Conservation (phyloP, 2,329 filamentous ascomycete genomes). For the Fusarium sp. region DNA sequence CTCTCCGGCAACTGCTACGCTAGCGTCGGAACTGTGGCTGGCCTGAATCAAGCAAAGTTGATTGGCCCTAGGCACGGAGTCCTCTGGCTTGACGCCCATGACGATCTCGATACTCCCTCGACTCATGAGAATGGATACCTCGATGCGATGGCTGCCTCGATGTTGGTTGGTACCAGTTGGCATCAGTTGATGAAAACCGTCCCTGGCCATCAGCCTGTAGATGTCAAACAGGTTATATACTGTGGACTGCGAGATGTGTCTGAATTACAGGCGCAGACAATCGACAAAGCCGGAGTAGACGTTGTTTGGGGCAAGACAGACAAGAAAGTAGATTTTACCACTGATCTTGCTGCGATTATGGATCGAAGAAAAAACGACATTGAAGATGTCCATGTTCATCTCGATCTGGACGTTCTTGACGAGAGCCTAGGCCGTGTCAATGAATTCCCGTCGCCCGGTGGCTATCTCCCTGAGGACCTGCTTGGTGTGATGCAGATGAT, state of each 20-base stretch:
- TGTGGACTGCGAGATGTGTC: neutral
- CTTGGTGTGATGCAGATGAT: neutral
- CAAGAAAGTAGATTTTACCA: neutral
- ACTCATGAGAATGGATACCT: neutral
- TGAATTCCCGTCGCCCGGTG: neutral
- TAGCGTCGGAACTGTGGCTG: neutral
- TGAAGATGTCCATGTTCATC: neutral
- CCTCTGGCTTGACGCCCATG: neutral
- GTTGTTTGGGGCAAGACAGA: neutral
- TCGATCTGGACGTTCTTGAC: neutral
- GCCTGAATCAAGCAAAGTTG: neutral
- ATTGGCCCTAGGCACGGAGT: neutral
- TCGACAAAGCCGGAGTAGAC: neutral
- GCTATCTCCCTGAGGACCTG: neutral
- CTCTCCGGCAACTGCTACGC: neutral
- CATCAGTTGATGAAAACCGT: neutral
- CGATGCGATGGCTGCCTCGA: neutral
- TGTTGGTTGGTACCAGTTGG: neutral
- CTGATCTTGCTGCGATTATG: neutral
- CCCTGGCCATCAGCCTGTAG: neutral
- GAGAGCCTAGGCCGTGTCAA: neutral
- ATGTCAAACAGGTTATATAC: neutral
- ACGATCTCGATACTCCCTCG: neutral
- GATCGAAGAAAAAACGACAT: neutral
- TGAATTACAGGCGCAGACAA: neutral